These are phyloP conservation scores for Capsicum rhomboideum DNA, from an alignment of 257 asterid genomes.

Conservation along the genomic window DNA sequence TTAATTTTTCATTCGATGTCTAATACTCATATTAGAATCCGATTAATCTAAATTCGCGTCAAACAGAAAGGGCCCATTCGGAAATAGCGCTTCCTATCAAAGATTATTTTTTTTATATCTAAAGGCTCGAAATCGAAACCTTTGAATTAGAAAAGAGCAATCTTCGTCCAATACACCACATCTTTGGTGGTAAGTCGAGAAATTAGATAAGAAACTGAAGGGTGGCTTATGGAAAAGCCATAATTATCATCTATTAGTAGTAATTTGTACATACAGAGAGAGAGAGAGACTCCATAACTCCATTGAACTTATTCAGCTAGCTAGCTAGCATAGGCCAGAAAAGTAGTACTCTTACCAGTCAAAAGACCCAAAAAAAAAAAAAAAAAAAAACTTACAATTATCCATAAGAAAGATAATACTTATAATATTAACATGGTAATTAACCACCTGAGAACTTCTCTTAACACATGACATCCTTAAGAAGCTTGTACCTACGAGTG, in stretches of 20 bases:
- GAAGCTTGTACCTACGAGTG: conserved; percentile 48
- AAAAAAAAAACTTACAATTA: neutral
- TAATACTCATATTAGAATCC: no score
- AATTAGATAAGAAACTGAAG: neutral
- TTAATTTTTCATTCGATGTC: no score
- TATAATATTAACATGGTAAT: neutral
- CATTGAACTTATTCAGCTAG: neutral
- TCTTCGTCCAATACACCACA: neutral
- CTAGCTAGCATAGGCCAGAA: neutral
- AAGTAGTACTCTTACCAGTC: neutral
- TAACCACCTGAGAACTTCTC: neutral
- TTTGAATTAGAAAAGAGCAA: neutral
- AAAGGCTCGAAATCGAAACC: neutral
- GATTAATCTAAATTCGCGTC: no score
- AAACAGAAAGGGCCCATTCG: no score
- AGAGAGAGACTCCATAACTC: neutral
- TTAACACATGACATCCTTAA: conserved; percentile 50
- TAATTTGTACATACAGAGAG: neutral
- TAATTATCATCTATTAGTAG: neutral
- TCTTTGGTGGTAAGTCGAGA: neutral
- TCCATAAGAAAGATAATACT: neutral
- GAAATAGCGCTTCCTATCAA: no score
- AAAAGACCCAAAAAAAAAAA: neutral
- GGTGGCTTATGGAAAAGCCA: neutral
- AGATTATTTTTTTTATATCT: no score